phyloP scores from a whole-genome alignment of 306 rosid species.

The Cicer pinnatifidum region DNA sequence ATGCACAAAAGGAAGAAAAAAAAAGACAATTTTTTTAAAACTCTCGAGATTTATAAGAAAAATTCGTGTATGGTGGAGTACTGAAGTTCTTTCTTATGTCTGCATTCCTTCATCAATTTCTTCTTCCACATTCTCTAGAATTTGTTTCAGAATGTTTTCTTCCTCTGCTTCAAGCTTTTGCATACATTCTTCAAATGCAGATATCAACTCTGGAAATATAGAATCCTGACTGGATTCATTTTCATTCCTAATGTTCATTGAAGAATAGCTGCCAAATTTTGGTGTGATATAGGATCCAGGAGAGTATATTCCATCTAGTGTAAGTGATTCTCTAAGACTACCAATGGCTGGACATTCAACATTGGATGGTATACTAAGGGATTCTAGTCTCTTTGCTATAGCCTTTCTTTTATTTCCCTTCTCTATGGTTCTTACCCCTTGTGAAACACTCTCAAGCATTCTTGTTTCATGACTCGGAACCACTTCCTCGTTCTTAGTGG shows the following conservation, averaged over 20 bases:
- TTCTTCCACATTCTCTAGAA: constrained; percentile 50
- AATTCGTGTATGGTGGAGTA: not conserved
- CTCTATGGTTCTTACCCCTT: constrained; percentile 26
- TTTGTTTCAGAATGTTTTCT: constrained; percentile 52
- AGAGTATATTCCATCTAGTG: constrained; percentile 49
- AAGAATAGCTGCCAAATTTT: constrained; percentile 54
- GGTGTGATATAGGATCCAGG: constrained; percentile 58
- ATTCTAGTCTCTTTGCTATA: constrained; percentile 51
- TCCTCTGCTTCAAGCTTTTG: constrained; percentile 56
- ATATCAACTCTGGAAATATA: constrained; percentile 57
- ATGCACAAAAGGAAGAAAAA: no score
- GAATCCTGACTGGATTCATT: constrained; percentile 42
- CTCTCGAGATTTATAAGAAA: no score
- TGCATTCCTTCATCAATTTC: constrained; percentile 35
- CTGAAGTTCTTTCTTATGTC: constrained; percentile 27
- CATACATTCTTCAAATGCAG: constrained; percentile 56
- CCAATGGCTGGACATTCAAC: constrained; percentile 49
- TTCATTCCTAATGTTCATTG: constrained; percentile 37
- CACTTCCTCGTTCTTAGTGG: constrained; percentile 37
- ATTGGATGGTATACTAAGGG: constrained; percentile 50
- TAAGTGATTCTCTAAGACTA: constrained; percentile 53
- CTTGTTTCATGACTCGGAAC: constrained; percentile 34
- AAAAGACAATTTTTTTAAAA: no score
- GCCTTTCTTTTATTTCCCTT: constrained; percentile 54
- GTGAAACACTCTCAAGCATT: not conserved